These are phyloP conservation scores for Zymoseptoria crescenta DNA, from an alignment of 2,329 filamentous ascomycete genomes.

Conservation along the genomic window DNA sequence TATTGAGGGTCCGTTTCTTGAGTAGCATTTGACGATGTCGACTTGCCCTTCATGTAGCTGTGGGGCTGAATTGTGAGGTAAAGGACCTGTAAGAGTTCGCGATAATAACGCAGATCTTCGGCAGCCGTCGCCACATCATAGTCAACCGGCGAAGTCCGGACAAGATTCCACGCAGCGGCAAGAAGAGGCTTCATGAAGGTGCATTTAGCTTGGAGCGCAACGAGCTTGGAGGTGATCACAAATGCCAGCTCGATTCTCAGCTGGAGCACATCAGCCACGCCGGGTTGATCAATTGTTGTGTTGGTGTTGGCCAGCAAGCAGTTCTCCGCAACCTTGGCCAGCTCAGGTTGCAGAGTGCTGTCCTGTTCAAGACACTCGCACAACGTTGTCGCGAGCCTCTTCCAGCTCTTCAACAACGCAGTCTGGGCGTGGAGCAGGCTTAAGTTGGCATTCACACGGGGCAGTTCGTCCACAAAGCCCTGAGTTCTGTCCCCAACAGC, in stretches of 20 bases:
- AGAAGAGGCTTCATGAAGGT: conserved; percentile 49
- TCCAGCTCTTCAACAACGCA: conserved; percentile 79
- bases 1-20: conserved; percentile 11
- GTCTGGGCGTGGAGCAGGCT: conserved; percentile 90
- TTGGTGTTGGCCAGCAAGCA: conserved; percentile 72
- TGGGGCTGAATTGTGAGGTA: conserved; percentile 72
- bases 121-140: conserved; percentile 53
- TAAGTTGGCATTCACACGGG: conserved; percentile 80
- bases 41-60: conserved; percentile 18
- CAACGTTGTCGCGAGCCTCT: conserved; percentile 76
- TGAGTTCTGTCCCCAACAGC: conserved; percentile 41
- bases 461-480: conserved; percentile 76
- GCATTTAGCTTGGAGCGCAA: conserved; percentile 45
- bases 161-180: conserved; percentile 52
- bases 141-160: conserved; percentile 46
- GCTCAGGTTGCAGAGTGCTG: conserved; percentile 55
- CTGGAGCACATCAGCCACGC: conserved; percentile 73
- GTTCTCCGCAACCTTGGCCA: conserved; percentile 66
- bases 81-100: conserved; percentile 72
- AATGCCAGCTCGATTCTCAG: conserved; percentile 73
- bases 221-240: conserved; percentile 71
- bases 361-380: conserved; percentile 53
- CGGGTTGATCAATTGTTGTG: conserved; percentile 62
- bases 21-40: not conserved
- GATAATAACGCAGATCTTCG: conserved; percentile 63